A percentile compares a stretch with the other conserved stretches of the same genome.
Evolutionary conservation across 2,329 filamentous ascomycete genomes (phyloP).

Genomic region (Xylariales sp.): DNA sequence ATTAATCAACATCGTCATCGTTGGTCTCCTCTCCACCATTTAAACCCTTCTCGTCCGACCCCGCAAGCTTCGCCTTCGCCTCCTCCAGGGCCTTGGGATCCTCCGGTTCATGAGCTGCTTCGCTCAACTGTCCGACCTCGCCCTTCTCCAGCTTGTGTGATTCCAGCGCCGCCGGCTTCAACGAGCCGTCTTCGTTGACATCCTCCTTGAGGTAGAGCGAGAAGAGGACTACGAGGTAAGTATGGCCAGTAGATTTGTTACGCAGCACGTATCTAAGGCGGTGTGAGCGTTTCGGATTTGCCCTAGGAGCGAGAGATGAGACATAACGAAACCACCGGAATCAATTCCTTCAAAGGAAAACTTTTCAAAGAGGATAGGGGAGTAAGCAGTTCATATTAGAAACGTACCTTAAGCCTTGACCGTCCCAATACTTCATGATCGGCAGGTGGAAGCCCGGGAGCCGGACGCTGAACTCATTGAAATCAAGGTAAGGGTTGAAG

Average conservation of each 20-base stretch:
- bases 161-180: constrained; percentile 34
- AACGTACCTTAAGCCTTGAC: constrained; percentile 67
- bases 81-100: constrained; percentile 24
- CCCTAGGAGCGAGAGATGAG: constrained; percentile 21
- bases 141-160: constrained; percentile 28
- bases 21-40: constrained; percentile 21
- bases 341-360: too few relatives aligned
- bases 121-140: constrained; percentile 11
- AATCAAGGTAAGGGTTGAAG: constrained; percentile 90
- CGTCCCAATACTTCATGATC: constrained; percentile 77
- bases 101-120: constrained; percentile 18
- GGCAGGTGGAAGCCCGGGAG: constrained; percentile 70
- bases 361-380: too few relatives aligned
- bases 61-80: constrained; percentile 30
- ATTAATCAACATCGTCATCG: constrained; percentile 42
- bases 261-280: constrained; percentile 88
- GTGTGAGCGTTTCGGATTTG: constrained; percentile 62
- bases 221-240: constrained; percentile 80
- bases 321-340: too few relatives aligned
- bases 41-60: constrained; percentile 12
- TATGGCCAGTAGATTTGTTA: constrained; percentile 66
- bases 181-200: constrained; percentile 52
- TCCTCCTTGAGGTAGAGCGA: constrained; percentile 68
- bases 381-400: background rate
- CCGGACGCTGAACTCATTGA: constrained; percentile 65